These are phyloP conservation scores for Omphalotus olearius DNA, from an alignment of 1,284 basidiomycete species.

Conservation along the genomic window DNA sequence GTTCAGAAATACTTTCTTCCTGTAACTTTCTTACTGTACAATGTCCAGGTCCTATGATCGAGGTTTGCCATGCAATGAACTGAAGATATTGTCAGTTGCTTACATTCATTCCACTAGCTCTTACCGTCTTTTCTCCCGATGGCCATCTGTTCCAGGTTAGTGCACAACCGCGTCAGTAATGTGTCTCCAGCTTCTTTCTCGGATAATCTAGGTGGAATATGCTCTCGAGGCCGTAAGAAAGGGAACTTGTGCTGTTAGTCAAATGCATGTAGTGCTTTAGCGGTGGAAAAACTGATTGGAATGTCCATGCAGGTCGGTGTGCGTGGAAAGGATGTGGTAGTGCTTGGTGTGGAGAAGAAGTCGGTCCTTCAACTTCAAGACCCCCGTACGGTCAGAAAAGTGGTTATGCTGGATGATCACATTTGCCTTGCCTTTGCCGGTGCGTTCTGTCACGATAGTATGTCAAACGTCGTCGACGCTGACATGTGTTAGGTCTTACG, in stretches of 20 bases:
- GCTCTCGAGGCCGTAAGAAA: conserved; percentile 95
- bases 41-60: conserved; percentile 82
- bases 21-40: conserved; percentile 16
- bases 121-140: conserved; percentile 94
- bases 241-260: conserved; percentile 91
- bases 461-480: conserved; percentile 5
- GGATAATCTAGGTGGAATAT: conserved; percentile 83
- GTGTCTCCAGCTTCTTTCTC: conserved; percentile 12
- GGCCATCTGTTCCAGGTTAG: conserved; percentile 88
- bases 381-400: conserved; percentile 95
- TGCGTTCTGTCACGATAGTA: conserved; percentile 32
- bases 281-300: background rate
- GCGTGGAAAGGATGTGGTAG: conserved; percentile 91
- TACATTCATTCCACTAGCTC: conserved; percentile 43
- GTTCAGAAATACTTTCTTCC: background rate
- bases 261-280: background rate
- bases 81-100: background rate
- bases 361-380: conserved; percentile 97
- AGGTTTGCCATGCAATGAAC: conserved; percentile 37
- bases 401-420: conserved; percentile 98
- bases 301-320: conserved; percentile 77
- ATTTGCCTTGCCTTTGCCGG: conserved; percentile 97
- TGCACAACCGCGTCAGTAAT: conserved; percentile 19
- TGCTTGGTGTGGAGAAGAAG: conserved; percentile 99
- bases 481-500: conserved; percentile 71